phyloP scores from a whole-genome alignment of 352 stramenopile genomes.

The Nothophytophthora sp. region DNA sequence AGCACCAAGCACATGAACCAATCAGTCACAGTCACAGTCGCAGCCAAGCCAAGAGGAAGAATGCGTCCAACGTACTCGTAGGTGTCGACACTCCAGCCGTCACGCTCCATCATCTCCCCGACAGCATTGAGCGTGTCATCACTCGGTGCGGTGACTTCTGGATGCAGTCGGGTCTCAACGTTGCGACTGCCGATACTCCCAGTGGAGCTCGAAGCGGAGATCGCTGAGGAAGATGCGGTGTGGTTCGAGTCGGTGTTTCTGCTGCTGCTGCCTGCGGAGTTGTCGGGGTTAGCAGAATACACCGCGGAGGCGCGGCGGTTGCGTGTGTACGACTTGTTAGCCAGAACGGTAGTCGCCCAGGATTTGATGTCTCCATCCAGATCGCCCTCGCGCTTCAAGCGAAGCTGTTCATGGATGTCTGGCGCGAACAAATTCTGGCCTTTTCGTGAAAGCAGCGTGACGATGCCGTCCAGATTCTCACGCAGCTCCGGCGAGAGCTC shows the following conservation, averaged over 20 bases:
- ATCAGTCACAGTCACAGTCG: not conserved
- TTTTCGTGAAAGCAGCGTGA: constrained; percentile 77
- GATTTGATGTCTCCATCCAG: constrained; percentile 80
- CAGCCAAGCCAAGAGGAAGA: not conserved
- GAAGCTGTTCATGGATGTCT: constrained; percentile 82
- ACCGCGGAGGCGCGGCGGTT: constrained; percentile 57
- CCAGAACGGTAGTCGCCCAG: constrained; percentile 72
- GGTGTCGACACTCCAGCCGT: constrained; percentile 78
- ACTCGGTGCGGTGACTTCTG: constrained; percentile 52
- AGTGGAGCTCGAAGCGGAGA: constrained; percentile 1
- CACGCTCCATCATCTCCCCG: constrained; percentile 67
- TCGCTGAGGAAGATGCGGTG: too few relatives aligned
- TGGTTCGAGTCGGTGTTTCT: too few relatives aligned
- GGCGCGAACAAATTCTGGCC: constrained; percentile 80
- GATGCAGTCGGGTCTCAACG: constrained; percentile 54
- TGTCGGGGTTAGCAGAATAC: constrained; percentile 30
- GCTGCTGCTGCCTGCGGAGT: constrained; percentile 8
- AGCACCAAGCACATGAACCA: constrained; percentile 7
- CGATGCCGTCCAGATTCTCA: constrained; percentile 76
- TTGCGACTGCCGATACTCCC: constrained; percentile 21
- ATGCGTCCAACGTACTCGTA: constrained; percentile 44
- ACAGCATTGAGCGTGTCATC: constrained; percentile 74
- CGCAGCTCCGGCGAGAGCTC: constrained; percentile 62
- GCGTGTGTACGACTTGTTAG: constrained; percentile 79
- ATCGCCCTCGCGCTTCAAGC: constrained; percentile 67